phyloP scores from a whole-genome alignment of 169 alveolate genomes.

The Plasmodium inui region DNA sequence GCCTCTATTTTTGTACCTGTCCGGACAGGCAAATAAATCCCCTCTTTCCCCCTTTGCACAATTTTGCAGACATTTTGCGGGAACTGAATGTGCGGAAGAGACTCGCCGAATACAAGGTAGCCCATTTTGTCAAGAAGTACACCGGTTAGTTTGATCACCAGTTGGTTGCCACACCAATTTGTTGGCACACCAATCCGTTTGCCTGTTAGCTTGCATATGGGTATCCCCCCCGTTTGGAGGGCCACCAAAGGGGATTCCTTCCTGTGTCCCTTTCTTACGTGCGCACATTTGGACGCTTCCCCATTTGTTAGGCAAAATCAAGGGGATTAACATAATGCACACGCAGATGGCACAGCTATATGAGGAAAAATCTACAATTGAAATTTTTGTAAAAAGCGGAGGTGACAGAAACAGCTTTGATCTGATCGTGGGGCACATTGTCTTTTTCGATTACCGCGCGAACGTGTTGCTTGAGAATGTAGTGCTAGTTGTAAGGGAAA shows the following conservation, averaged over 20 bases:
- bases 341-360: constrained; percentile 30
- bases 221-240: neutral
- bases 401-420: constrained; percentile 1
- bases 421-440: constrained; percentile 41
- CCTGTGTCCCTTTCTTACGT: neutral
- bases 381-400: constrained; percentile 31
- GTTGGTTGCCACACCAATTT: too few relatives aligned
- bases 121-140: constrained; percentile 31
- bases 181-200: neutral
- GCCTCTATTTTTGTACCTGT: neutral
- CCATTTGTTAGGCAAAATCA: constrained; percentile 28
- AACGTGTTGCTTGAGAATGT: constrained; percentile 44
- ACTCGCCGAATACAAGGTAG: constrained; percentile 18
- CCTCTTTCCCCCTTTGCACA: neutral
- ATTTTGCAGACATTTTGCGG: constrained; percentile 41
- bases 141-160: constrained; percentile 16
- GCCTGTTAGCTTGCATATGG: neutral
- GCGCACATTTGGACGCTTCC: neutral
- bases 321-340: constrained; percentile 15
- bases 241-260: neutral
- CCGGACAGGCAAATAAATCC: neutral
- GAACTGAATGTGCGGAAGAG: constrained; percentile 32
- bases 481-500: constrained; percentile 12
- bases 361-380: constrained; percentile 27
- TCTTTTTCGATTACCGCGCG: constrained; percentile 17